Conservation (phyloP, 352 stramenopile genomes). For the Pythium biforme region DNA sequence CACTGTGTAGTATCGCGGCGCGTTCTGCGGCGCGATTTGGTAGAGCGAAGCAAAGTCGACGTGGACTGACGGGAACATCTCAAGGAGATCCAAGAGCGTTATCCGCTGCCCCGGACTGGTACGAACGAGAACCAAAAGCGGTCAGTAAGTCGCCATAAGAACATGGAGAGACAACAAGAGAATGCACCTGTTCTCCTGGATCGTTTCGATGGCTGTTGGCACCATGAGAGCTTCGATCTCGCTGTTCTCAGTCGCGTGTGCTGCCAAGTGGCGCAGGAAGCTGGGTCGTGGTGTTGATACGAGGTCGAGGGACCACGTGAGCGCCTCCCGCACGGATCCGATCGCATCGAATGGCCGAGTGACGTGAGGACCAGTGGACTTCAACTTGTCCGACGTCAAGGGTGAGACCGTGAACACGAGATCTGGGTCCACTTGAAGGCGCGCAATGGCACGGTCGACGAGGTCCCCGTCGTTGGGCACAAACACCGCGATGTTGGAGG, state of each 20-base stretch:
- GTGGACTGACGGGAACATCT: slow-evolving; percentile 60
- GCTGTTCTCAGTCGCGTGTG: slow-evolving; percentile 54
- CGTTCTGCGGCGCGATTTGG: slow-evolving; percentile 62
- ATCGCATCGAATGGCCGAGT: slow-evolving; percentile 53
- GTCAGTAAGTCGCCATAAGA: not conserved
- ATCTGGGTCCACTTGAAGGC: slow-evolving; percentile 54
- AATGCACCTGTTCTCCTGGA: slow-evolving; percentile 43
- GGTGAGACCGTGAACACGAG: slow-evolving; percentile 44
- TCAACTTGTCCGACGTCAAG: slow-evolving; percentile 2
- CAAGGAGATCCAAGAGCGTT: slow-evolving; percentile 64
- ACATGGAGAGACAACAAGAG: not conserved
- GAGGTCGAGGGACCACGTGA: slow-evolving; percentile 81
- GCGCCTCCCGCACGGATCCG: slow-evolving; percentile 57
- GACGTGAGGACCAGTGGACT: slow-evolving; percentile 4
- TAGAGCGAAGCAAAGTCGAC: slow-evolving; percentile 68
- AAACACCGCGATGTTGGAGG: slow-evolving; percentile 80
- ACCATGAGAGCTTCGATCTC: slow-evolving; percentile 47
- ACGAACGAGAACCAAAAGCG: not conserved
- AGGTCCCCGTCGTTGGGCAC: slow-evolving; percentile 53
- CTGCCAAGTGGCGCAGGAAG: slow-evolving; percentile 60
- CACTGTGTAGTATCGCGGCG: slow-evolving; percentile 79
- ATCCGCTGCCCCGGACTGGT: slow-evolving; percentile 29
- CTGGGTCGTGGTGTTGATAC: slow-evolving; percentile 52
- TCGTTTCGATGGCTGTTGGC: slow-evolving; percentile 42
- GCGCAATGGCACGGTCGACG: slow-evolving; percentile 51